Evolutionary conservation across 139 green algal genomes (phyloP), one percentile per base, ranked within the genome.

Genomic region (Tetradesmus lagerheimii): DNA sequence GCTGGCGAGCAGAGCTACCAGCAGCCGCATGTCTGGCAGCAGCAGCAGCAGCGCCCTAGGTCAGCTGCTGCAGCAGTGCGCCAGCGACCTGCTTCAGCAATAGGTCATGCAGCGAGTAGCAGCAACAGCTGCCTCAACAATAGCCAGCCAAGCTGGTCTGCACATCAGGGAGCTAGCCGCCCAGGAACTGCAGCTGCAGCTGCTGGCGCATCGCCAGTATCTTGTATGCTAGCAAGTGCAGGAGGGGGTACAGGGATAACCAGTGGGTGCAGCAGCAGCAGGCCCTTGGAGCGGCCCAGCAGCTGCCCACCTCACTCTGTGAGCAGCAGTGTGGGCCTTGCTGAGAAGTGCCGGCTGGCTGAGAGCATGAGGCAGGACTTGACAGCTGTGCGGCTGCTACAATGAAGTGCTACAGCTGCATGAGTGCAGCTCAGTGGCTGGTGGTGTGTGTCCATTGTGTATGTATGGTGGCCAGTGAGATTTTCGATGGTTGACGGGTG

Each of bases 361-460:
- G 81, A 87, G 34, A 67, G 50, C 20, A 31, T 39, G 53, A 1
- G 43, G 81, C 50, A 77, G 50, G 81, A 87, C 37, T 37, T 87
- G 81, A n/a, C 35, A 50, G 81, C 53, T 38, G 81, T 87, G 16
- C 62, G 81, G 11, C 14, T 87, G 81, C 53, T 87, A 53, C 31
- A 78, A 1, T 87, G 35, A 80, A 16, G 45, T 57, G 57, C 15
- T 29, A 25, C 57, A 71, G 57, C 45, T 57, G 57, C 3, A 62
- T 20, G 6, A 18, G 23, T 71, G 57, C 57, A 71, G 57, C 2
- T 14, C 2, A 27, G 5, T 64, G 50, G 50, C 11, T 5, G 43
- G 4, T 50, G 43, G 8, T 50, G 43, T 62, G 47, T 62, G 6
- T 1, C 5, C 6, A 14, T 23, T 62, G 8, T 62, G 47, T 62